These are phyloP conservation scores for Friedmanniomyces endolithicus DNA, from an alignment of 495 filamentous ascomycete species.

Conservation along the genomic window DNA sequence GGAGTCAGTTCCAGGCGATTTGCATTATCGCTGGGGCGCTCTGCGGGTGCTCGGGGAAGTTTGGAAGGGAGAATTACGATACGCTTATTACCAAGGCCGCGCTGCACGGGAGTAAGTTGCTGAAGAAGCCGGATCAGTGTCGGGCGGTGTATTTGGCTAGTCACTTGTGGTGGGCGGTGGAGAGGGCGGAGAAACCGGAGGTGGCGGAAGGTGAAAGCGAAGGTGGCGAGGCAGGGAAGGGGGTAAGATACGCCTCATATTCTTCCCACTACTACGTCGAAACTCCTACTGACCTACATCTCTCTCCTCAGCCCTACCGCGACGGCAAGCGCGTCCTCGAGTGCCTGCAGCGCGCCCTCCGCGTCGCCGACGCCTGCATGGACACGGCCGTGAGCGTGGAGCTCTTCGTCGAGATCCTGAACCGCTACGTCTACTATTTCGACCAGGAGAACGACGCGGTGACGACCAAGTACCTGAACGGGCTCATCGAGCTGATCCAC, in stretches of 20 bases:
- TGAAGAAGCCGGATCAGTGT: conserved; percentile 97
- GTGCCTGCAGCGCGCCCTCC: conserved; percentile 86
- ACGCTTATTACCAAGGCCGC: conserved; percentile 96
- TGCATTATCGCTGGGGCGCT: conserved; percentile 85
- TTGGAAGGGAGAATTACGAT: conserved; percentile 94
- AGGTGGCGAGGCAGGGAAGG: conserved; percentile 40
- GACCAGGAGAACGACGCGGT: conserved; percentile 98
- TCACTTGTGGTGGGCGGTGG: conserved; percentile 95
- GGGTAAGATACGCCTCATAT: conserved; percentile 42
- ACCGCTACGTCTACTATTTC: conserved; percentile 98
- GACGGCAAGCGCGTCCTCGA: conserved; percentile 95
- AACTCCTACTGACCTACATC: conserved; percentile 14
- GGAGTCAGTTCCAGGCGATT: conserved; percentile 94
- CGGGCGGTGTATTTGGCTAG: conserved; percentile 90
- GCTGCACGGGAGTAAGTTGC: conserved; percentile 87
- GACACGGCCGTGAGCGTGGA: conserved; percentile 97
- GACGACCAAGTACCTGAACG: conserved; percentile 95
- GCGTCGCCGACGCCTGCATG: conserved; percentile 97
- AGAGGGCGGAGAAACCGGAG: conserved; percentile 56
- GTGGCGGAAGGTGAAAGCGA: conserved; percentile 44
- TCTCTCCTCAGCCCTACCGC: conserved; percentile 60
- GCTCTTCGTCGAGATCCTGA: conserved; percentile 94
- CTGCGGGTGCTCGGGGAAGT: conserved; percentile 63
- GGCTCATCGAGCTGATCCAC: conserved; percentile 95
- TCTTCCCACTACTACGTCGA: conserved; percentile 9